phyloP scores from a whole-genome alignment of 805 yeast genomes.

The Metschnikowia shivogae region DNA sequence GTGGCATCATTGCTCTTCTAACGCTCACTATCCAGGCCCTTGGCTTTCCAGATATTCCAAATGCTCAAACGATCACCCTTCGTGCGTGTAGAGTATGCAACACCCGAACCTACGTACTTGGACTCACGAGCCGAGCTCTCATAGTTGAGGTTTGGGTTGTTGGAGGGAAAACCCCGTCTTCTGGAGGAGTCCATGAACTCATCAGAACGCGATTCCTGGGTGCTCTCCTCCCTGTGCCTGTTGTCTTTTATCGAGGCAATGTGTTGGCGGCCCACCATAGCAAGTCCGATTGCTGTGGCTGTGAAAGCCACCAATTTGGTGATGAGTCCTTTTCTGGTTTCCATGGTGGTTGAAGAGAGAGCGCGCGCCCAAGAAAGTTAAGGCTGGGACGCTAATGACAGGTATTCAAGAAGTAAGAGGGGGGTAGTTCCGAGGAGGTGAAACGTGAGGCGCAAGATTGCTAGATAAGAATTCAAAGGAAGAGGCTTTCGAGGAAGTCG shows the following conservation, averaged over 20 bases:
- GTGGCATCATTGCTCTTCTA: no score
- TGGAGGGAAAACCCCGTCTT: slow-evolving; percentile 54
- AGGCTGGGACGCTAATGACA: no score
- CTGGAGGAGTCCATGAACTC: slow-evolving; percentile 28
- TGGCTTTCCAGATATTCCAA: slow-evolving; percentile 18
- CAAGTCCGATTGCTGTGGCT: slow-evolving; percentile 29
- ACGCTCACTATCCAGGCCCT: slow-evolving; percentile 2
- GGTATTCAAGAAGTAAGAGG: no score
- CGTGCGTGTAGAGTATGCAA: slow-evolving; percentile 52
- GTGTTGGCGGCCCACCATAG: slow-evolving; percentile 32
- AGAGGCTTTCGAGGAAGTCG: no score
- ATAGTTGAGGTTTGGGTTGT: slow-evolving; percentile 29
- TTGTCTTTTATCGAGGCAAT: slow-evolving; percentile 32
- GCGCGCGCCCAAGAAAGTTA: no score
- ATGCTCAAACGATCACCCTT: slow-evolving; percentile 50
- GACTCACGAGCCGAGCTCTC: slow-evolving; percentile 46
- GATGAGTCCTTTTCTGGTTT: slow-evolving; percentile 34
- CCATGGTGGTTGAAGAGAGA: slow-evolving; percentile 18
- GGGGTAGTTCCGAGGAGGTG: no score
- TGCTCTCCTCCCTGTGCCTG: slow-evolving; percentile 34
- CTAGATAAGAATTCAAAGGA: no score
- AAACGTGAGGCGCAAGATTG: no score
- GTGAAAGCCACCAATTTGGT: slow-evolving; percentile 32
- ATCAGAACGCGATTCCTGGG: slow-evolving; percentile 26
- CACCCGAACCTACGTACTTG: slow-evolving; percentile 66